Evolutionary conservation across 2,329 filamentous ascomycete genomes (phyloP), one percentile per base, ranked within the genome.

Genomic region (Penicillium sclerotiorum): DNA sequence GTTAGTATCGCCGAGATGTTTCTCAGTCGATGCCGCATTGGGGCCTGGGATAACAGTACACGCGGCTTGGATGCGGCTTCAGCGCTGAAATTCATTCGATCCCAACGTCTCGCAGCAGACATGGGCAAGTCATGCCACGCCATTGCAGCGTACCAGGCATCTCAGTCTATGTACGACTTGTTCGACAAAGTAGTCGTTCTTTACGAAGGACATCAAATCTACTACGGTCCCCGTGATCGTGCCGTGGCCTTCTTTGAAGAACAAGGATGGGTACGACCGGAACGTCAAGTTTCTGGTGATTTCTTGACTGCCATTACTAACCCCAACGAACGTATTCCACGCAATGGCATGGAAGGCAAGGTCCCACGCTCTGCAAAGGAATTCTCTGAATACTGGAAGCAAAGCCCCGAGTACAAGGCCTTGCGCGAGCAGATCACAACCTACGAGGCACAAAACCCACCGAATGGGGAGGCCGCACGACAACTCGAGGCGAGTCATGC

Each of bases 131-230:
- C 71, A 2, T 70, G 75, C 5, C 73, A 75, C 45, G 74, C 73
- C 11, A 76, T 83, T 5, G 77, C 80, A 0, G 77, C 80, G 8
- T 83, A 83, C 57, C 73, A 75, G 56, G 73, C 71, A 8, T 68
- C 65, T 41, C 68, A 75, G 52, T 64, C 74, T 80, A 65, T 64
- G 35, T 66, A 66, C 32, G 58, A 66, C 28, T 38, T 81, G 8
- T 90, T 90, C 56, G 86, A 90, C 67, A 89, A 89, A 63, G 81
- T 81, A 0, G 75, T 81, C 0, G 82, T 91, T 0, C 73, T 90
- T 0, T 89, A 90, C 61, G 85, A 89, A 57, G 88, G 88, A 0
- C 79, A 83, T 0, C 80, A 90, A 62, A 89, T 92, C 60, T 92
- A 83, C 73, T 90, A 85, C 55, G 89, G 88, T 0, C 78, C 80